Evolutionary conservation across 257 asterid genomes (phyloP), one percentile per base, ranked within the genome.

Genomic region (Eustoma russellianum): DNA sequence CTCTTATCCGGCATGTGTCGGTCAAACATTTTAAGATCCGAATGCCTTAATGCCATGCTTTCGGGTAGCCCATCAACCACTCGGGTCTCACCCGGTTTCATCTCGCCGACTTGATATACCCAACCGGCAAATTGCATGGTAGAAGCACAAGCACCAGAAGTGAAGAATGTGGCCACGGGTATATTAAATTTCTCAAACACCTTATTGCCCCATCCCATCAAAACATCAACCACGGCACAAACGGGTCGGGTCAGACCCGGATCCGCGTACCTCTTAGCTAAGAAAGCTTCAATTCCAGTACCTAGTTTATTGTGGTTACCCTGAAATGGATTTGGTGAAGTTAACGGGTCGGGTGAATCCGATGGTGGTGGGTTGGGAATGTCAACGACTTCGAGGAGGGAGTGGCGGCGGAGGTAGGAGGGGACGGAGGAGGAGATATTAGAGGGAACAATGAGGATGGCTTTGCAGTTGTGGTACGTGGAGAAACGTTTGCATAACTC

Each of bases 181-280:
- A 83, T 61, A 0, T 54, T 68, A 34, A 66, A 72, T 49, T 57
- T 81, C 52, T 6, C 55, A 59, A 87, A 87, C 1, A 77, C 63
- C n/a, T 76, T 79, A 9, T 69, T 72, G 67, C 85, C 79, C 88
- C 85, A 76, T 58, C 81, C 70, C 87, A 83, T 83, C 96, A 87
- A 77, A 43, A 78, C 76, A 50, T 87, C 96, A 60, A 83, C 60
- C 48, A 83, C 81, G 3, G 71, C 92, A 50, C 83, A 80, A 28
- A 64, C 59, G 49, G 86, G 83, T 52, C 68, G 66, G 62, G 19
- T 30, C 61, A 11, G 54, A 17, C 64, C 70, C 50, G 72, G 17
- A 9, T 70, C 63, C 41, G 19, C 12, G 51, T 63, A 73, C 59
- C 79, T 74, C 7, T 46, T 52, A 0, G 67, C 44, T 45, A 87